phyloP scores from a whole-genome alignment of 1,139 yeast genomes.

The Geotrichum reessii region DNA sequence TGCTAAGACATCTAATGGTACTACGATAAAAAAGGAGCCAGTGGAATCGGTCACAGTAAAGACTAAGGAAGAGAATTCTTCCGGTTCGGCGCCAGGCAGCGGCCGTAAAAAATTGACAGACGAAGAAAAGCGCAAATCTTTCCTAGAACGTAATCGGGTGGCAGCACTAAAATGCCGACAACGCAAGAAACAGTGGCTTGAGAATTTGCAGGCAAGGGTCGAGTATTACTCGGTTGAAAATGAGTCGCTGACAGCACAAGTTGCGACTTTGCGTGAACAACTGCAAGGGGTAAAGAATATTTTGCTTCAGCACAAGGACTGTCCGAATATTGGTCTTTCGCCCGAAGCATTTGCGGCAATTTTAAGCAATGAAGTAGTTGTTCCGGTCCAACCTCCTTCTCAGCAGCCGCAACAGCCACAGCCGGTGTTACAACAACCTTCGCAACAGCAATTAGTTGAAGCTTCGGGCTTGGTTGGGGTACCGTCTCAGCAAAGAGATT shows the following conservation, averaged over 20 bases:
- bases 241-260: conserved; percentile 57
- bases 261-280: conserved; percentile 54
- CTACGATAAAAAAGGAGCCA: background rate
- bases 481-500: background rate
- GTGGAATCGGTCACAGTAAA: background rate
- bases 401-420: background rate
- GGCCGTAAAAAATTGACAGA: conserved; percentile 39
- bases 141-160: conserved; percentile 83
- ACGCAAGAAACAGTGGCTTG: conserved; percentile 83
- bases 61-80: background rate
- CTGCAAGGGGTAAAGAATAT: conserved; percentile 46
- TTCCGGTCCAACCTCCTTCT: background rate
- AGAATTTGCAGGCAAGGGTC: conserved; percentile 74
- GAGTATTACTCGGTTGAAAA: conserved; percentile 67
- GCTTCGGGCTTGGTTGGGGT: background rate
- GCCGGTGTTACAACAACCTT: background rate
- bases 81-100: conserved; percentile 4
- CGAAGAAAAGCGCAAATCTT: conserved; percentile 72
- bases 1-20: background rate
- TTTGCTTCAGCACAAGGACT: conserved; percentile 38
- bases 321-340: conserved; percentile 16
- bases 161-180: conserved; percentile 97
- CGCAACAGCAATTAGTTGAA: background rate
- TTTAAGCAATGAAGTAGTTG: background rate
- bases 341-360: conserved; percentile 8